These are phyloP conservation scores for Lachancea waltii DNA, from an alignment of 805 yeast species.

Conservation along the genomic window DNA sequence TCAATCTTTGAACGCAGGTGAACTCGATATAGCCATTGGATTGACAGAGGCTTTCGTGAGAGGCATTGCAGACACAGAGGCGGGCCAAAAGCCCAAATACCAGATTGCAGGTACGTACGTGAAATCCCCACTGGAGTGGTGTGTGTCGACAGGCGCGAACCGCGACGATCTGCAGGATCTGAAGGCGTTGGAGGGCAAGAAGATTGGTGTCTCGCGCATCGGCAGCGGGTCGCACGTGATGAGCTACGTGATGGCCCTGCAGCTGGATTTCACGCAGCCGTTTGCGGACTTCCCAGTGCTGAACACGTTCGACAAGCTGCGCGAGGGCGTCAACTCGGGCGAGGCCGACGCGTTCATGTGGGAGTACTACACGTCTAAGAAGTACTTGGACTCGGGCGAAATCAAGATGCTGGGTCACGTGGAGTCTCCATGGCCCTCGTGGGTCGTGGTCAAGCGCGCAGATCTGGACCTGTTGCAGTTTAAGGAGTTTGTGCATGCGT, in stretches of 20 bases:
- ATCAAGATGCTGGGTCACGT: constrained; percentile 81
- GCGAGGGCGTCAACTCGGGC: constrained; percentile 68
- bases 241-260: constrained; percentile 76
- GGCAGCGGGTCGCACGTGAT: constrained; percentile 91
- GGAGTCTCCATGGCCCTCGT: constrained; percentile 94
- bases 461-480: constrained; percentile 34
- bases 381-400: constrained; percentile 73
- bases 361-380: constrained; percentile 88
- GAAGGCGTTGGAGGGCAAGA: constrained; percentile 51
- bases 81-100: constrained; percentile 38
- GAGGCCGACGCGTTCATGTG: constrained; percentile 86
- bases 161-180: constrained; percentile 49
- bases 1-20: constrained; percentile 54
- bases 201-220: constrained; percentile 75
- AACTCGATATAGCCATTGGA: constrained; percentile 79
- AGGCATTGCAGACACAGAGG: constrained; percentile 67
- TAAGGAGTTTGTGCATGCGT: constrained; percentile 41
- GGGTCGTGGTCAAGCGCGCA: constrained; percentile 64
- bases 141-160: constrained; percentile 67
- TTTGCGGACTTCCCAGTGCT: constrained; percentile 49
- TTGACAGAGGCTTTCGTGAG: constrained; percentile 87
- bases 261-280: constrained; percentile 46
- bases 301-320: constrained; percentile 63
- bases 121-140: constrained; percentile 83
- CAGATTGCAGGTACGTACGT: constrained; percentile 78